Base-by-base conservation (phyloP, 139 green algal genomes). In the Asterochloris sp. region DNA sequence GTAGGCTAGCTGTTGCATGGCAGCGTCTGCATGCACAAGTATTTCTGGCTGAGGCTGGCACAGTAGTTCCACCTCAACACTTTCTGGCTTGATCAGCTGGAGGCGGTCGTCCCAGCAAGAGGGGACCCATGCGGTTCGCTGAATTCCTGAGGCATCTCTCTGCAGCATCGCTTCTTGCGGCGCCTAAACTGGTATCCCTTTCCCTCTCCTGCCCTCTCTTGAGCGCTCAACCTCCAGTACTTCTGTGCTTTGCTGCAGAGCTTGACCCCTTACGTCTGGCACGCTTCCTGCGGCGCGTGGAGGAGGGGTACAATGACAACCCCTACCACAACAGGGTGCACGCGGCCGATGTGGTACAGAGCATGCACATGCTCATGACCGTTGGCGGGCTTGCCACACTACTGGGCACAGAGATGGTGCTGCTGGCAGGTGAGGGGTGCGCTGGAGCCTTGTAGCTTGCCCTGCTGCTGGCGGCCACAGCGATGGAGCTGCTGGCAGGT, bases 271-370 rank as follows among this genome's bases (percentile, higher is more conserved):
- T 62, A 26, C 81, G 83, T 73, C 83, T 90, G 23, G 85, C 85
- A 24, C 85, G 38, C 28, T 86, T 83, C 27, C 61, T 86, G n/a
- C 64, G 76, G 68, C 47, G 66, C 17, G 69, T 82, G 19, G 82
- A 86, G 28, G 64, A 82, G 10, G 73, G 67, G 2, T 86, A 86
- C 26, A 76, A 67, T 0, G 76, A 86, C 83, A 90, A 88, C 61
- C 86, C 85, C 67, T 92, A 90, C 85, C 88, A 91, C 82, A 89
- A 88, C 85, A 86, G 85, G 23, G 82, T 75, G 24, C 88, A 91
- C 29, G 88, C 84, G 19, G 83, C 88, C 13, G 84, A 89, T 78
- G 88, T 91, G 79, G 66, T 86, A 26, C 82, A 86, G 69, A 78
- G 83, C 2, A 76, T 89, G 47, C 78, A 89, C 77, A 80, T 87